These are phyloP conservation scores for Vanilla planifolia DNA, from an alignment of 106 monocot genomes.

Conservation along the genomic window DNA sequence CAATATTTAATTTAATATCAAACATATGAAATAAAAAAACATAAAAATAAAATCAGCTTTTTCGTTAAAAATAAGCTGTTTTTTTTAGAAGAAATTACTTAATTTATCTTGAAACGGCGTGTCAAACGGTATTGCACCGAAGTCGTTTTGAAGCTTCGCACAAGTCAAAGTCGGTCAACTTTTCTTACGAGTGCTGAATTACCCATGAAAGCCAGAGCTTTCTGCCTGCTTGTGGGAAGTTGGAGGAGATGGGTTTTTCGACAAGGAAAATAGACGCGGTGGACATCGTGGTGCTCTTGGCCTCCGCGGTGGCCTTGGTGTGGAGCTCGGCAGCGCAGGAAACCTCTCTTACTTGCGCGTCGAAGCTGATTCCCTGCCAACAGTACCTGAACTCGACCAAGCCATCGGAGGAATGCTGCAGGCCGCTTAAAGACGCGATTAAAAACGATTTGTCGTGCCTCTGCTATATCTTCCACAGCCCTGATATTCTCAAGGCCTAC, in stretches of 20 bases:
- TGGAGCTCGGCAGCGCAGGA: not conserved
- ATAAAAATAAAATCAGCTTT: too few species aligned
- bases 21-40: too few species aligned
- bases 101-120: too few species aligned
- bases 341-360: slow-evolving; percentile 15
- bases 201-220: too few species aligned
- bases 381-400: slow-evolving; percentile 23
- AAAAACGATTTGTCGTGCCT: slow-evolving; percentile 35
- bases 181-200: too few species aligned
- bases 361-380: slow-evolving; percentile 24
- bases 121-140: too few species aligned
- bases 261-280: not conserved
- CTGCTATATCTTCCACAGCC: slow-evolving; percentile 25
- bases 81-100: too few species aligned
- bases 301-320: not conserved
- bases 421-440: slow-evolving; percentile 38
- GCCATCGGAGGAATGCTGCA: slow-evolving; percentile 37
- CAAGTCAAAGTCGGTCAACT: too few species aligned
- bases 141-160: too few species aligned
- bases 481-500: slow-evolving; percentile 21
- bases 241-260: not conserved
- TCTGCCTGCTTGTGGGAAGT: too few species aligned
- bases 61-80: too few species aligned
- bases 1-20: too few species aligned
- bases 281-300: not conserved